Evolutionary conservation across 345 rosid species (phyloP).

Genomic region (Citrus reticulata): DNA sequence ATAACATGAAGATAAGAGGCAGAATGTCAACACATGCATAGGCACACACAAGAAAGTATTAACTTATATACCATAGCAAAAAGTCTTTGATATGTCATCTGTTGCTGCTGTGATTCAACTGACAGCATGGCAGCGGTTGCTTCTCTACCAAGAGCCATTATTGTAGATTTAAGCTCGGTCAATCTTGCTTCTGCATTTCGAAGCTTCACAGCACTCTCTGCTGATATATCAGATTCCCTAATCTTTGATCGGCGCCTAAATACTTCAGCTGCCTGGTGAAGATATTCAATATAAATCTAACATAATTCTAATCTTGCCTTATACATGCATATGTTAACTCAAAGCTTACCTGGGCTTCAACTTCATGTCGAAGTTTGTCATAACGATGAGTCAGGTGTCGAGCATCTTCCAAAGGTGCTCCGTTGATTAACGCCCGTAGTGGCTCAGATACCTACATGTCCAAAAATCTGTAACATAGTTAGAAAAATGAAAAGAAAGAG

Average conservation of each 20-base stretch:
- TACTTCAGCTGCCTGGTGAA: slow-evolving; percentile 71
- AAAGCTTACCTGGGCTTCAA: slow-evolving; percentile 77
- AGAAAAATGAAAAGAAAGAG: too few relatives aligned
- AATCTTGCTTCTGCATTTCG: too few relatives aligned
- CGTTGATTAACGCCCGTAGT: slow-evolving; percentile 31
- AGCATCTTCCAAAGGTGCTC: slow-evolving; percentile 98
- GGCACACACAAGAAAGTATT: background rate
- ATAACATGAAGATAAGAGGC: background rate
- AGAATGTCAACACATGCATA: background rate
- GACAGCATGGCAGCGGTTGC: too few relatives aligned
- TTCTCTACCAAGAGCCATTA: too few relatives aligned
- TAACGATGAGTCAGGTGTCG: slow-evolving; percentile 72
- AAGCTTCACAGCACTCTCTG: slow-evolving; percentile 51
- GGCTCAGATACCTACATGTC: background rate
- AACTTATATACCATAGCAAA: slow-evolving; percentile 47
- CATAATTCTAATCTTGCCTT: background rate
- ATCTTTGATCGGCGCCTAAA: slow-evolving; percentile 68
- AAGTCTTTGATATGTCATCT: slow-evolving; percentile 52
- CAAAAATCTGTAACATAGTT: too few relatives aligned
- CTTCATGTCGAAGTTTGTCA: slow-evolving; percentile 83
- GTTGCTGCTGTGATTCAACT: slow-evolving; percentile 43
- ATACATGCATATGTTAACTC: background rate
- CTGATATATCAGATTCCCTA: slow-evolving; percentile 70
- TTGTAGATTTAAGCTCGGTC: too few relatives aligned
- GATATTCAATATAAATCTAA: slow-evolving; percentile 1